Percentiles rank a stretch among this genome's conserved stretches.
Conservation (phyloP, 768 basidiomycete genomes). For the Leccinellum luteum region DNA sequence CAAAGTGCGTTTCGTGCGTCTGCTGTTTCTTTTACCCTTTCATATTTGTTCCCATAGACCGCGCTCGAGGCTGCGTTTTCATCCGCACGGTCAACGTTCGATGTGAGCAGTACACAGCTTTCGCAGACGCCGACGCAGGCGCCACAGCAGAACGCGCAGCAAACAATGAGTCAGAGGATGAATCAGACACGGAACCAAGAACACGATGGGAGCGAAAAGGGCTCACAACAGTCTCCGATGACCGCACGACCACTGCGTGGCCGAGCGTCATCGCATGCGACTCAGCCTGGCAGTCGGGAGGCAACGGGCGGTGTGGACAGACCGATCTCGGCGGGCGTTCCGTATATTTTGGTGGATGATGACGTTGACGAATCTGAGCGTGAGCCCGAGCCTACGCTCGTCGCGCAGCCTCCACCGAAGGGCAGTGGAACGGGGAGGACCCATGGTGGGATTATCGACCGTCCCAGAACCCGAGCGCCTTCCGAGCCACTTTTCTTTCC, state of each 20-base stretch:
- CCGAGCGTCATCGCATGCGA: neutral
- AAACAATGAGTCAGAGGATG: neutral
- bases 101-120: slow-evolving; percentile 36
- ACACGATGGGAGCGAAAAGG: neutral
- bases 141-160: slow-evolving; percentile 2
- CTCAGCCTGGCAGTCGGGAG: neutral
- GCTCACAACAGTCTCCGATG: slow-evolving; percentile 1
- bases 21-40: neutral
- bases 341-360: slow-evolving; percentile 7
- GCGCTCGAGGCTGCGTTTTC: slow-evolving; percentile 69
- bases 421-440: neutral
- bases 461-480: slow-evolving; percentile 9
- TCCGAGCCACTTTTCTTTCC: slow-evolving; percentile 29
- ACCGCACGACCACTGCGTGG: neutral
- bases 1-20: slow-evolving; percentile 48
- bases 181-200: neutral
- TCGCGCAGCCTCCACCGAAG: slow-evolving; percentile 10
- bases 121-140: slow-evolving; percentile 15
- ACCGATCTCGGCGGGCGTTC: slow-evolving; percentile 6
- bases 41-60: slow-evolving; percentile 36
- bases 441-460: neutral
- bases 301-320: neutral
- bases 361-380: slow-evolving; percentile 1
- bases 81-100: slow-evolving; percentile 70
- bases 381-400: slow-evolving; percentile 19